phyloP scores from a whole-genome alignment of 768 basidiomycete genomes.

The Astraeus odoratus region DNA sequence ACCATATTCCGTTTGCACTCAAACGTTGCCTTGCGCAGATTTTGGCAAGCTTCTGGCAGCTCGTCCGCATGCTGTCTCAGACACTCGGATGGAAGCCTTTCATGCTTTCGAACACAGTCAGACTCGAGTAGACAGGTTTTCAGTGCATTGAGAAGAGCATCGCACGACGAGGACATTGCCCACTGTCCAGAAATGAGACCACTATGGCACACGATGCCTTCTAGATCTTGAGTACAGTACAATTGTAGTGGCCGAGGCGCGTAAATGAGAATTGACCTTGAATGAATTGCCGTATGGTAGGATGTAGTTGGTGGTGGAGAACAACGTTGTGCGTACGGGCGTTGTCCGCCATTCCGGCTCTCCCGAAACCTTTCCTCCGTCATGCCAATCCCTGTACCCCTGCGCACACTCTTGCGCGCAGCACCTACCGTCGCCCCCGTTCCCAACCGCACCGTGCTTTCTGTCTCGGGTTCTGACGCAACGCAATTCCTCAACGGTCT shows the following conservation, averaged over 20 bases:
- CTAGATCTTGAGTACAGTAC: background rate
- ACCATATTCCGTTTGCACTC: constrained; percentile 93
- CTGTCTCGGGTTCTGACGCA: constrained; percentile 75
- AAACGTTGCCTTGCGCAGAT: constrained; percentile 73
- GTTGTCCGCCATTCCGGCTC: no score
- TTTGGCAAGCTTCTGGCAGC: constrained; percentile 75
- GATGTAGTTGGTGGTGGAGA: no score
- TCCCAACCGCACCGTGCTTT: constrained; percentile 59
- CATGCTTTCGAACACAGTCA: constrained; percentile 80
- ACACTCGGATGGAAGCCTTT: constrained; percentile 78
- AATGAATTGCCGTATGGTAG: no score
- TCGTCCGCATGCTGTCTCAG: constrained; percentile 67
- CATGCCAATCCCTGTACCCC: constrained; percentile 30
- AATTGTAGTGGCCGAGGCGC: no score
- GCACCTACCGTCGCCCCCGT: constrained; percentile 55
- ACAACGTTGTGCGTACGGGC: no score
- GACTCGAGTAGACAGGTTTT: constrained; percentile 81
- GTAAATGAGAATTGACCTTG: no score
- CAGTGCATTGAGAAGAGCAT: constrained; percentile 67
- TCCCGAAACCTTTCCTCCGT: no score
- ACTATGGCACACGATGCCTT: background rate
- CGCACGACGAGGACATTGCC: constrained; percentile 76
- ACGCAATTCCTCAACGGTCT: constrained; percentile 79
- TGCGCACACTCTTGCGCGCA: constrained; percentile 39
- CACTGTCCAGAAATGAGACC: background rate